Conservation (phyloP, 345 rosid species). For the Carallia brachiata region DNA sequence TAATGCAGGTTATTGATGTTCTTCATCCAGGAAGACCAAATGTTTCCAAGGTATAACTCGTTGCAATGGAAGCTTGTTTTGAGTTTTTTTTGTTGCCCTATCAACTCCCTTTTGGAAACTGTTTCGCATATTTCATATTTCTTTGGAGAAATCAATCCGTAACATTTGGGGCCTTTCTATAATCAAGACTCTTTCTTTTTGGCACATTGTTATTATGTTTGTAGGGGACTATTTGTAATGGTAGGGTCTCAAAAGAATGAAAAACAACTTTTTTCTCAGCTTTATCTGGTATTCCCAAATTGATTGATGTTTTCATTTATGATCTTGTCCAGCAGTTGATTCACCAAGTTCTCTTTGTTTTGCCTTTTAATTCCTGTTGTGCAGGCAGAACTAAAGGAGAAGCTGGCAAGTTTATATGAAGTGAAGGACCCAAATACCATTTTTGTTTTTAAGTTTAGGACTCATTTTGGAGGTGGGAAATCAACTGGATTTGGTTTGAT, state of each 20-base stretch:
- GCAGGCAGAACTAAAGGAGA: constrained; percentile 88
- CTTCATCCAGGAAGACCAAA: constrained; percentile 94
- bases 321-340: not conserved
- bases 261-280: no score
- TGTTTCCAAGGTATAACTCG: constrained; percentile 73
- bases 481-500: constrained; percentile 97
- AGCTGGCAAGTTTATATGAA: constrained; percentile 73
- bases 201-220: no score
- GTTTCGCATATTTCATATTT: not conserved
- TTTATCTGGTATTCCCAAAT: no score
- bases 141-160: not conserved
- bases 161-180: not conserved
- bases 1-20: constrained; percentile 77
- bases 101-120: not conserved
- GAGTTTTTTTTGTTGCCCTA: not conserved
- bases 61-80: not conserved
- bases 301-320: not conserved
- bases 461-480: constrained; percentile 98
- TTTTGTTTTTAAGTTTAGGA: constrained; percentile 93
- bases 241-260: no score
- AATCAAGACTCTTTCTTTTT: no score
- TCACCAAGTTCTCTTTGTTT: not conserved
- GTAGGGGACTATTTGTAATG: no score
- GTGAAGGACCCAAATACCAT: constrained; percentile 88
- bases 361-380: not conserved